Conservation (phyloP, 352 stramenopile genomes). For the Globisporangium cederbergense region DNA sequence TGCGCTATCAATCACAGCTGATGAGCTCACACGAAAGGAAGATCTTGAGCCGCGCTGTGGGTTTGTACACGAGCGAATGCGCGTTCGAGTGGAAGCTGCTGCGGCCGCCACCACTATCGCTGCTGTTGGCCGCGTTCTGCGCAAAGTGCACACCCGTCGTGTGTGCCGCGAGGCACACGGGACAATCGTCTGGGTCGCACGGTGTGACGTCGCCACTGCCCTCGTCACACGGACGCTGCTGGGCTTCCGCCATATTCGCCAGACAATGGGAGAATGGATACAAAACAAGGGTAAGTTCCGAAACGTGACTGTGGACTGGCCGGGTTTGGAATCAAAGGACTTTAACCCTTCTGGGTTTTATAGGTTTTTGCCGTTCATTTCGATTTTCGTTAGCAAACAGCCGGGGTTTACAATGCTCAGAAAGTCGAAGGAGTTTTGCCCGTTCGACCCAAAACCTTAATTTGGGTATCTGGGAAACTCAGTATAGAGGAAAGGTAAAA, state of each 20-base stretch:
- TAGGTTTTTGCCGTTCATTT: too few relatives aligned
- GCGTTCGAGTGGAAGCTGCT: neutral
- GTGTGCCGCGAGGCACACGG: slow-evolving; percentile 16
- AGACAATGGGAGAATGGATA: neutral
- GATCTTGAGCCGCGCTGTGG: slow-evolving; percentile 54
- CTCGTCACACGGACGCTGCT: neutral
- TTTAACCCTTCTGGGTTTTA: too few relatives aligned
- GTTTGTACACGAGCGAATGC: slow-evolving; percentile 37
- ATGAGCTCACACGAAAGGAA: slow-evolving; percentile 60
- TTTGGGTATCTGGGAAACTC: too few relatives aligned
- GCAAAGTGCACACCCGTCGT: slow-evolving; percentile 2
- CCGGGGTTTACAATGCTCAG: too few relatives aligned
- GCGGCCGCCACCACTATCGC: neutral
- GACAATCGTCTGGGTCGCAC: slow-evolving; percentile 12
- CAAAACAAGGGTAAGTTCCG: neutral
- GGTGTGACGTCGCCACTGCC: neutral
- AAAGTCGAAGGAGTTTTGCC: too few relatives aligned
- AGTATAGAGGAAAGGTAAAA: too few relatives aligned
- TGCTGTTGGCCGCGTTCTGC: slow-evolving; percentile 3
- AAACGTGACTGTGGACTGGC: too few relatives aligned
- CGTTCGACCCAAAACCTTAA: too few relatives aligned
- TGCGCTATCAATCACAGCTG: neutral
- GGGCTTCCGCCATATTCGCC: neutral
- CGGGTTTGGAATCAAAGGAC: too few relatives aligned
- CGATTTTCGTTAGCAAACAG: too few relatives aligned